Percentiles rank a stretch among this genome's conserved stretches.
These are phyloP conservation scores for Naganishia vishniacii DNA, from an alignment of 768 basidiomycete species.

Conservation along the genomic window DNA sequence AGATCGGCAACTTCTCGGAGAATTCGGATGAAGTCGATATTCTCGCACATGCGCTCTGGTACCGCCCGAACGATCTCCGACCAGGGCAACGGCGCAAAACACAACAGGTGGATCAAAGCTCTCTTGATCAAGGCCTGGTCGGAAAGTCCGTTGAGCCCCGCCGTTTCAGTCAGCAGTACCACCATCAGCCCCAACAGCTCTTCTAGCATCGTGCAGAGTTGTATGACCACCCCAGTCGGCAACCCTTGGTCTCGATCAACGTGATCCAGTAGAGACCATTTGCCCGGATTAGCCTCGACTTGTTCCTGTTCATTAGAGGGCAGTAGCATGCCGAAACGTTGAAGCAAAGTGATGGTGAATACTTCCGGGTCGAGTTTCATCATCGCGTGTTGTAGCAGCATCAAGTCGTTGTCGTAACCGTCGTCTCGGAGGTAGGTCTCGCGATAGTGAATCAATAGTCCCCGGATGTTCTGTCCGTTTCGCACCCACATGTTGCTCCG, in stretches of 20 bases:
- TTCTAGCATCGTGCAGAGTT: constrained; percentile 64
- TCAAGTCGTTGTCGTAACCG: constrained; percentile 93
- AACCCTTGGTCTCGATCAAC: constrained; percentile 19
- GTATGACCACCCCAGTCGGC: constrained; percentile 4
- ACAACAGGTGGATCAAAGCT: constrained; percentile 85
- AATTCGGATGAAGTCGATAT: constrained; percentile 71
- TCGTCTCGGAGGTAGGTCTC: constrained; percentile 92
- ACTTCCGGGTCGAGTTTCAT: constrained; percentile 68
- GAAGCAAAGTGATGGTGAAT: constrained; percentile 77
- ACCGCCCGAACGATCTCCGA: constrained; percentile 87
- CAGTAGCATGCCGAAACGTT: constrained; percentile 64
- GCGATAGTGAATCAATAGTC: constrained; percentile 89
- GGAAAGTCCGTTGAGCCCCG: constrained; percentile 64
- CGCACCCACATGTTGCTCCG: constrained; percentile 94
- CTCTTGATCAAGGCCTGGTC: constrained; percentile 63
- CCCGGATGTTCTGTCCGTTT: constrained; percentile 91
- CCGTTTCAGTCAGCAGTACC: constrained; percentile 75
- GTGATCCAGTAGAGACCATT: constrained; percentile 13
- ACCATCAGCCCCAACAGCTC: constrained; percentile 84
- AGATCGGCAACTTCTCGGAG: constrained; percentile 74
- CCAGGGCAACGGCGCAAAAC: constrained; percentile 77
- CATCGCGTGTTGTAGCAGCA: constrained; percentile 78
- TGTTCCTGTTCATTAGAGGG: constrained; percentile 63
- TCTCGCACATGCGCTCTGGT: constrained; percentile 80
- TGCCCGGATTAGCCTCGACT: constrained; percentile 53